These are phyloP conservation scores for Escallonia rubra DNA, from an alignment of 129 eudicot species.

Conservation along the genomic window DNA sequence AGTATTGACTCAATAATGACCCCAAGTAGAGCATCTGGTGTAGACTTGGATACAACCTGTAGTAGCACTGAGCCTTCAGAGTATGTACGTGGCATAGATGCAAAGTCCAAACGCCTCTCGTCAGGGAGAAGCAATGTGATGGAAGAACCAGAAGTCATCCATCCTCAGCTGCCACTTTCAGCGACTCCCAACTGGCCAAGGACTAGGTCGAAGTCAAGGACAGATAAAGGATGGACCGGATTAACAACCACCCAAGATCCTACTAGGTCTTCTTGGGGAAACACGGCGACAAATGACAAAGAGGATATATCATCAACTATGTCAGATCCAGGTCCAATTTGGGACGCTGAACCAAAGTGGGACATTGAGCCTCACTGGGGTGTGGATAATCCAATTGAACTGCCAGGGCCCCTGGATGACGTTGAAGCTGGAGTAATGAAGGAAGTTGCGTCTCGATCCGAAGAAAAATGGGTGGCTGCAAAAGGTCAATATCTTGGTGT, in stretches of 20 bases:
- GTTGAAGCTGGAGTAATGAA: conserved; percentile 33
- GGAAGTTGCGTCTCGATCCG: conserved; percentile 29
- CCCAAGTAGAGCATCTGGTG: conserved; percentile 64
- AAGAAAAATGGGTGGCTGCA: conserved; percentile 70
- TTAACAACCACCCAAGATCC: conserved; percentile 62
- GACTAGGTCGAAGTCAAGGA: conserved; percentile 82
- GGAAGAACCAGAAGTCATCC: conserved; percentile 87
- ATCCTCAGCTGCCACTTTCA: conserved; percentile 69
- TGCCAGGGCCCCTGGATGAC: conserved; percentile 56
- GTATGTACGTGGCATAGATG: conserved; percentile 81
- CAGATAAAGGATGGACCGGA: conserved; percentile 86
- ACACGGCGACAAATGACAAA: conserved; percentile 55
- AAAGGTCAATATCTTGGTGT: conserved; percentile 94
- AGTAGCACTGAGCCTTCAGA: conserved; percentile 97
- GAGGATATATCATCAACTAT: conserved; percentile 95
- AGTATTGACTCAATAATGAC: conserved; percentile 97
- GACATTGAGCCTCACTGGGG: conserved; percentile 76
- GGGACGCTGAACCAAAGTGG: conserved; percentile 99
- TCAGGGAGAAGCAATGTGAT: conserved; percentile 61
- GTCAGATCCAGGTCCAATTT: conserved; percentile 96
- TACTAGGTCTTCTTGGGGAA: conserved; percentile 74
- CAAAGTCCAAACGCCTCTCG: conserved; percentile 77
- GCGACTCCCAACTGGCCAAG: conserved; percentile 92
- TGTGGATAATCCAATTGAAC: conserved; percentile 72
- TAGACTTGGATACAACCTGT: conserved; percentile 69